These are phyloP conservation scores for Colletotrichum somersetense DNA, from an alignment of 2,329 filamentous ascomycete species.

Conservation along the genomic window DNA sequence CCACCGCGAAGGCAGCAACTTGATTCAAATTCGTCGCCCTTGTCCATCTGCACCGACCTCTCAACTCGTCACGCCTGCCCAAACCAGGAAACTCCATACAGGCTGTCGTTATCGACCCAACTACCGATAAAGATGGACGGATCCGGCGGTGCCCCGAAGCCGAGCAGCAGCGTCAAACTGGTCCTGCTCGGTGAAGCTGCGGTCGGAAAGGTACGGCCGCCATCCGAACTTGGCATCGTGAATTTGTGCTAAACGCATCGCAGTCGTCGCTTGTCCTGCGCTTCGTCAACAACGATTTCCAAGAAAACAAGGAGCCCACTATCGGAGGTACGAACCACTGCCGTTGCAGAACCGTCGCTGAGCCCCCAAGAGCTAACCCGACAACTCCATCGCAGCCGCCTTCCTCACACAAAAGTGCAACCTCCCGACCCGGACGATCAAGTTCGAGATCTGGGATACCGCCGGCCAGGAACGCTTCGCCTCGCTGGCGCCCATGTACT, in stretches of 20 bases:
- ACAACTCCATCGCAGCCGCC: conserved; percentile 73
- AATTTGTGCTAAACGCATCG: conserved; percentile 42
- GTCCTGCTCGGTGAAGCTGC: conserved; percentile 97
- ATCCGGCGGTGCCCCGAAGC: conserved; percentile 80
- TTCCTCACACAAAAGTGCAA: conserved; percentile 99
- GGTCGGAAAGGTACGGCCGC: conserved; percentile 86
- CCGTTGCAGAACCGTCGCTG: conserved; percentile 9
- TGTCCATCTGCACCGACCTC: conserved; percentile 19
- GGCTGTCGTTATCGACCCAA: conserved; percentile 29
- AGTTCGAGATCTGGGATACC: conserved; percentile 98
- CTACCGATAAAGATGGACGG: conserved; percentile 72
- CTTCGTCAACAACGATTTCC: conserved; percentile 99
- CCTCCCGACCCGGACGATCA: conserved; percentile 90
- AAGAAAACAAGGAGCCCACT: conserved; percentile 99
- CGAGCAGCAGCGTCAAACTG: conserved; percentile 99
- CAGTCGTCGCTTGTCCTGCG: conserved; percentile 97
- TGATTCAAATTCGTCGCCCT: conserved; percentile 22
- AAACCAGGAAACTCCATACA: neutral
- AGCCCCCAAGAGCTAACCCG: conserved; percentile 26
- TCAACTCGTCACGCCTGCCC: neutral
- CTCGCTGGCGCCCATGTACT: conserved; percentile 98
- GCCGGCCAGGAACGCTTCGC: conserved; percentile 98
- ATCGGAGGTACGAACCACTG: conserved; percentile 81
- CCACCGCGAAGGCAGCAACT: conserved; percentile 38
- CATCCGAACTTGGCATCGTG: conserved; percentile 1